Percentiles rank a stretch among this genome's conserved stretches.
phyloP scores from a whole-genome alignment of 2,329 filamentous ascomycete genomes.

The Penicillium sp. region DNA sequence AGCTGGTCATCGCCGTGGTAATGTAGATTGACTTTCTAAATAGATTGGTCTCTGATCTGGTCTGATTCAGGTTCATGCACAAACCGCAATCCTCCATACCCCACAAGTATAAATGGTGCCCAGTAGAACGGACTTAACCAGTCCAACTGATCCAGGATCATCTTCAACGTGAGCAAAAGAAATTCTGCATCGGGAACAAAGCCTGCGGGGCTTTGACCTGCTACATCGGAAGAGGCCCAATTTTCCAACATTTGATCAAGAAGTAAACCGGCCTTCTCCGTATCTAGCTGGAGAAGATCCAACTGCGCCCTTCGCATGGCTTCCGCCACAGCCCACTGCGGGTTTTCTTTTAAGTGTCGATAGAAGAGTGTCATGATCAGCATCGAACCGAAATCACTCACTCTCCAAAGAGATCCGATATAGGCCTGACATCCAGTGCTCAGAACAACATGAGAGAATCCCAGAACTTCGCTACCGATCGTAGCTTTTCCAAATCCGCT shows the following conservation, averaged over 20 bases:
- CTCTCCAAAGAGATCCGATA: constrained; percentile 26
- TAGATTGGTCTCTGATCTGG: background rate
- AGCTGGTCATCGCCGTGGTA: no score
- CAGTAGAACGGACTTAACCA: constrained; percentile 27
- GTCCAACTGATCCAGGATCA: constrained; percentile 24
- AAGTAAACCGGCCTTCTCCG: constrained; percentile 13
- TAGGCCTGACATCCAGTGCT: constrained; percentile 28
- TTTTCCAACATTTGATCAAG: constrained; percentile 20
- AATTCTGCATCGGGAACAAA: constrained; percentile 23
- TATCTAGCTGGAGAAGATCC: constrained; percentile 20
- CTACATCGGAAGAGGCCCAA: constrained; percentile 2
- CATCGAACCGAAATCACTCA: constrained; percentile 29
- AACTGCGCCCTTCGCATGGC: constrained; percentile 19
- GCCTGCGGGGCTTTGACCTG: constrained; percentile 9
- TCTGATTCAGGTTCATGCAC: background rate
- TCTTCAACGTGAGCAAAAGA: constrained; percentile 18
- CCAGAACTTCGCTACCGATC: constrained; percentile 24
- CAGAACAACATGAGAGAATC: constrained; percentile 28
- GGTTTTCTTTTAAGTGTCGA: constrained; percentile 16
- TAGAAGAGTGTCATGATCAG: constrained; percentile 27
- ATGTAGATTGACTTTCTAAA: background rate
- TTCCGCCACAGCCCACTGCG: constrained; percentile 12
- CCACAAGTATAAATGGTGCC: constrained; percentile 25
- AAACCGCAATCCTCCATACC: constrained; percentile 24
- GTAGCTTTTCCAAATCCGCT: constrained; percentile 25